Percentiles rank a stretch among this genome's conserved stretches.
phyloP scores from a whole-genome alignment of 2,329 filamentous ascomycete genomes.

The Aspergillus sojae region DNA sequence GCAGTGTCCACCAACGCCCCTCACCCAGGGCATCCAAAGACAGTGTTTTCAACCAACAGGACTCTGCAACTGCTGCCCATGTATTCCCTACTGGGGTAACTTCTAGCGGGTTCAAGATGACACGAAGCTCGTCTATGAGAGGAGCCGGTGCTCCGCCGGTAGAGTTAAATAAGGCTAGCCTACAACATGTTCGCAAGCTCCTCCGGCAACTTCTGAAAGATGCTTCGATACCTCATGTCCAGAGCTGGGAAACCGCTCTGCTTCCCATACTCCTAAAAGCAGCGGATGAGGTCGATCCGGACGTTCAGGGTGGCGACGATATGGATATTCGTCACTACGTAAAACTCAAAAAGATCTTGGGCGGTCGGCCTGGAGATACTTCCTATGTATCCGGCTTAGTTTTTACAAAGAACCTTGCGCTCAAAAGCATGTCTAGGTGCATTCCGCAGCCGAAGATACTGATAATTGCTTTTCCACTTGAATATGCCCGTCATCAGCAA shows the following conservation, averaged over 20 bases:
- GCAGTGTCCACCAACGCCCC: conserved; percentile 68
- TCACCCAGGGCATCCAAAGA: conserved; percentile 71
- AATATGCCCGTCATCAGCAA: conserved; percentile 88
- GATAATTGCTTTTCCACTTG: conserved; percentile 91
- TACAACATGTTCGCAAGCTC: conserved; percentile 84
- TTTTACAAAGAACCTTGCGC: conserved; percentile 93
- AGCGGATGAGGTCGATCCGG: conserved; percentile 91
- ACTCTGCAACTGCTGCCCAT: conserved; percentile 41
- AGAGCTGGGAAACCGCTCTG: conserved; percentile 86
- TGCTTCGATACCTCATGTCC: conserved; percentile 68
- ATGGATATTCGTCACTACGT: conserved; percentile 98
- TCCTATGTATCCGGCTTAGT: conserved; percentile 96
- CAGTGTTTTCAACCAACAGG: conserved; percentile 47
- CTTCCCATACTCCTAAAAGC: conserved; percentile 88
- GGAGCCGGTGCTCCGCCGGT: conserved; percentile 73
- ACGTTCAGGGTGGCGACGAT: conserved; percentile 86
- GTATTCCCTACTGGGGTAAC: conserved; percentile 41
- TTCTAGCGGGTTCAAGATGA: conserved; percentile 54
- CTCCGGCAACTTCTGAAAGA: conserved; percentile 82
- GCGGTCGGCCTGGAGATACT: conserved; percentile 85
- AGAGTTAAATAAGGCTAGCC: conserved; percentile 82
- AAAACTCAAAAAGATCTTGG: conserved; percentile 94
- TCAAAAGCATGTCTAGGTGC: conserved; percentile 93
- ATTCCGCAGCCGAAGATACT: conserved; percentile 84
- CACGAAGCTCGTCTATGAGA: conserved; percentile 81